Evolutionary conservation across 148 eudicot species (phyloP).

Genomic region (Rhododendron mucronatum): DNA sequence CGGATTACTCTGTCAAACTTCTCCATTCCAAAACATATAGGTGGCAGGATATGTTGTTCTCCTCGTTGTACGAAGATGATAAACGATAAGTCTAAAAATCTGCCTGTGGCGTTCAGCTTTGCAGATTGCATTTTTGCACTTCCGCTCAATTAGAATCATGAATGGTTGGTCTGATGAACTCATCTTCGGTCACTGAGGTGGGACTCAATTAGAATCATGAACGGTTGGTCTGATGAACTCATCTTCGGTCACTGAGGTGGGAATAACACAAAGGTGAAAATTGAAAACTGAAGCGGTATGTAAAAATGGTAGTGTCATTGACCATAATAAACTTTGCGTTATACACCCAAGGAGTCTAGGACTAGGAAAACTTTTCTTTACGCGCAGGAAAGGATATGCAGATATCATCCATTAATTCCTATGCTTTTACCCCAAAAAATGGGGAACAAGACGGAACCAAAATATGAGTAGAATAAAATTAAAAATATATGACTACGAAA

Average conservation of each 20-base stretch:
- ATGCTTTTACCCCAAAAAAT: background rate
- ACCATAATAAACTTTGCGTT: background rate
- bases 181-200: too few species aligned
- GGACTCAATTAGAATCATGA: too few species aligned
- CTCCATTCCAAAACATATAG: background rate
- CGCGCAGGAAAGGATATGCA: background rate
- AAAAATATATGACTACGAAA: conserved; percentile 6
- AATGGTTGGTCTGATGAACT: background rate
- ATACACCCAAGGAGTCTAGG: background rate
- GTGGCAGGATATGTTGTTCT: background rate
- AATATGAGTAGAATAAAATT: background rate
- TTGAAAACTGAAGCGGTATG: background rate
- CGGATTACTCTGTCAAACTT: background rate
- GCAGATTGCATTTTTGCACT: background rate
- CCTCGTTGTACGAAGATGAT: background rate
- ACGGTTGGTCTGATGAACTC: too few species aligned
- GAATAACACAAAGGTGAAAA: background rate
- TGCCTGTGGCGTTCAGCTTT: background rate
- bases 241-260: background rate
- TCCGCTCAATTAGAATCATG: background rate
- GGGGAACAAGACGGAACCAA: background rate
- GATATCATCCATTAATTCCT: background rate
- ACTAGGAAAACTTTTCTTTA: background rate
- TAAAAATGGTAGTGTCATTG: background rate
- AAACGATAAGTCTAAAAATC: background rate